Percentiles rank a stretch among this genome's conserved stretches.
Evolutionary conservation across 2,329 filamentous ascomycete species (phyloP).

Genomic region (Grosmannia penicillata): DNA sequence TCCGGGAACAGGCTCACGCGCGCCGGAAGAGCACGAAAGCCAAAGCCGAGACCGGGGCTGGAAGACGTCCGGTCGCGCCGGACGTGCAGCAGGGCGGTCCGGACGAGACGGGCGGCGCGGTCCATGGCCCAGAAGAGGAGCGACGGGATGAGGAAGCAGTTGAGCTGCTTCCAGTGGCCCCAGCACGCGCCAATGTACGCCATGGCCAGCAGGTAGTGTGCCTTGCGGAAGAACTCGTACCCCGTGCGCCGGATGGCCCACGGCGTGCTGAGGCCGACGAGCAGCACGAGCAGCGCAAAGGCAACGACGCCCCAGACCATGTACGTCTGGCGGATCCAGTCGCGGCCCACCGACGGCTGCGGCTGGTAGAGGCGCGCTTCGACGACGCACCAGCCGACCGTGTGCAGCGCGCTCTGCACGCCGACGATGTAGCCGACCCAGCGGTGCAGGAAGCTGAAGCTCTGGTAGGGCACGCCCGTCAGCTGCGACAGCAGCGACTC

Average conservation of each 20-base stretch:
- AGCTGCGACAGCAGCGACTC: constrained; percentile 56
- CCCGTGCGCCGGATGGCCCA: constrained; percentile 44
- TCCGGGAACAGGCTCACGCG: constrained; percentile 38
- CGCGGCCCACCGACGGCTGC: constrained; percentile 39
- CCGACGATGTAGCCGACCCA: constrained; percentile 65
- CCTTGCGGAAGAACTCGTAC: constrained; percentile 65
- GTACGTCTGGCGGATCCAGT: constrained; percentile 49
- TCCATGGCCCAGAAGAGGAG: constrained; percentile 52
- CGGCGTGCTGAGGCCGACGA: constrained; percentile 36
- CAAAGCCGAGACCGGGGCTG: too few relatives aligned
- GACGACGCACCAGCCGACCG: constrained; percentile 44
- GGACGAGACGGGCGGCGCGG: constrained; percentile 39
- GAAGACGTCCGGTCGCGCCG: constrained; percentile 24
- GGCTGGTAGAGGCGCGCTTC: constrained; percentile 14
- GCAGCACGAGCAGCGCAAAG: constrained; percentile 43
- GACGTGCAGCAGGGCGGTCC: constrained; percentile 43
- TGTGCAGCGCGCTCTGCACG: constrained; percentile 52
- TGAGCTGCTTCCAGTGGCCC: constrained; percentile 56
- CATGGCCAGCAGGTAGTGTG: constrained; percentile 58
- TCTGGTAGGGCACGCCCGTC: constrained; percentile 61
- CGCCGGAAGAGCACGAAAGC: constrained; percentile 29
- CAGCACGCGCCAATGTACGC: constrained; percentile 63
- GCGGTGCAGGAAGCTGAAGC: constrained; percentile 64
- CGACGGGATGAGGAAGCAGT: constrained; percentile 53
- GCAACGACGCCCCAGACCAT: constrained; percentile 62